phyloP scores from a whole-genome alignment of 2,329 filamentous ascomycete genomes.

The Arthrobotrys sinensis region DNA sequence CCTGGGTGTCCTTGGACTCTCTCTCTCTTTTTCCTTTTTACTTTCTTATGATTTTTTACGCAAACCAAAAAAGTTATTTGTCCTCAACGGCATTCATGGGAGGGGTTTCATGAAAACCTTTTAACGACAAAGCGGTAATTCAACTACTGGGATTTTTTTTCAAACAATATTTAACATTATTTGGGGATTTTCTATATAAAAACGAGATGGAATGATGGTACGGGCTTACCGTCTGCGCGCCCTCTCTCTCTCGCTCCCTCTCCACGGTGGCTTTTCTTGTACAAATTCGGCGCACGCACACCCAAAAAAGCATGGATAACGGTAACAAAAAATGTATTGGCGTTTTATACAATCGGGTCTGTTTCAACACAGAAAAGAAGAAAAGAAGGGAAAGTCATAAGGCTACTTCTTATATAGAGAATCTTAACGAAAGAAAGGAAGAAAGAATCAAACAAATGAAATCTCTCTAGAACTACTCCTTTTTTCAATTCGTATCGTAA shows the following conservation, averaged over 20 bases:
- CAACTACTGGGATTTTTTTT: constrained; percentile 45
- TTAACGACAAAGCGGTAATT: constrained; percentile 52
- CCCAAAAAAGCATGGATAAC: not conserved
- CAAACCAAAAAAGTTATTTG: constrained; percentile 52
- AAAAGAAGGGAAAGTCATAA: constrained; percentile 16
- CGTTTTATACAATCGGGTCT: constrained; percentile 24
- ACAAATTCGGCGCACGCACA: constrained; percentile 47
- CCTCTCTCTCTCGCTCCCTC: constrained; percentile 1
- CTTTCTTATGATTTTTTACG: constrained; percentile 60
- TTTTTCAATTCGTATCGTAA: not conserved
- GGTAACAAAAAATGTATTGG: too few relatives aligned
- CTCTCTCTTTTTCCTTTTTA: constrained; percentile 8
- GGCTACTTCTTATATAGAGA: constrained; percentile 58
- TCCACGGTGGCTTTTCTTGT: constrained; percentile 42
- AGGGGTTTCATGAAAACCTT: constrained; percentile 57
- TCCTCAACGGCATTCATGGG: constrained; percentile 59
- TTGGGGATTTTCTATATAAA: constrained; percentile 60
- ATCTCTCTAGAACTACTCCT: constrained; percentile 50
- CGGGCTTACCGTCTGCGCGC: constrained; percentile 15
- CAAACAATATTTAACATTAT: constrained; percentile 49
- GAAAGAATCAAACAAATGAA: constrained; percentile 36
- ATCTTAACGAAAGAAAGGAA: constrained; percentile 45
- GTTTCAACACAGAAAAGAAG: constrained; percentile 60
- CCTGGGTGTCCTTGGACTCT: not conserved
- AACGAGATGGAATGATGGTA: constrained; percentile 17